These are phyloP conservation scores for Colletotrichum eleusines DNA, from an alignment of 2,329 filamentous ascomycete species.

Conservation along the genomic window DNA sequence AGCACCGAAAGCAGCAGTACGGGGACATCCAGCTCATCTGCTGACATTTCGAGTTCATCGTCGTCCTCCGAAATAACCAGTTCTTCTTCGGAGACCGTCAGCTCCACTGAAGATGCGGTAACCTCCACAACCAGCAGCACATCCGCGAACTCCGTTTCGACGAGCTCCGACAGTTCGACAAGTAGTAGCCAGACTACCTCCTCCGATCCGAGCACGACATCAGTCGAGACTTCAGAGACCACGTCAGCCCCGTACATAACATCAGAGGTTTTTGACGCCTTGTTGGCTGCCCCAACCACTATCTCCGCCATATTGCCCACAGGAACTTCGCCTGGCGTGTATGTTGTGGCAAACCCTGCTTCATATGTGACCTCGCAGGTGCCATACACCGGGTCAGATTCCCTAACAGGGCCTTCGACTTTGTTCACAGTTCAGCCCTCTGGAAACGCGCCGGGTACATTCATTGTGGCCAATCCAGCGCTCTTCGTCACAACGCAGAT, in stretches of 20 bases:
- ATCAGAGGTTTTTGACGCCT: slow-evolving; percentile 8
- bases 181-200: too few relatives aligned
- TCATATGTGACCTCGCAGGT: not conserved
- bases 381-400: not conserved
- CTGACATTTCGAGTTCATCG: not conserved
- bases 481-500: slow-evolving; percentile 7
- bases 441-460: slow-evolving; percentile 1
- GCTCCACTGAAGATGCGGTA: not conserved
- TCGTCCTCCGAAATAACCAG: not conserved
- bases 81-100: not conserved
- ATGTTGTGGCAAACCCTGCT: slow-evolving; percentile 18
- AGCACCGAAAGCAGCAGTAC: too few relatives aligned
- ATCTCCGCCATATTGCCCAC: slow-evolving; percentile 21
- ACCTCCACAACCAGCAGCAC: not conserved
- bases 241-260: slow-evolving; percentile 7
- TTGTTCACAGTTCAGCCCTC: slow-evolving; percentile 4
- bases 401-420: not conserved
- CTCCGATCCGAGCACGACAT: not conserved
- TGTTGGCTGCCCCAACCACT: not conserved
- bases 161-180: not conserved
- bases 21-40: not conserved
- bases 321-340: slow-evolving; percentile 21
- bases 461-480: not conserved
- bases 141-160: not conserved
- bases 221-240: not conserved